Base-by-base conservation (phyloP, 495 filamentous ascomycete genomes). In the Daldinia grandis region DNA sequence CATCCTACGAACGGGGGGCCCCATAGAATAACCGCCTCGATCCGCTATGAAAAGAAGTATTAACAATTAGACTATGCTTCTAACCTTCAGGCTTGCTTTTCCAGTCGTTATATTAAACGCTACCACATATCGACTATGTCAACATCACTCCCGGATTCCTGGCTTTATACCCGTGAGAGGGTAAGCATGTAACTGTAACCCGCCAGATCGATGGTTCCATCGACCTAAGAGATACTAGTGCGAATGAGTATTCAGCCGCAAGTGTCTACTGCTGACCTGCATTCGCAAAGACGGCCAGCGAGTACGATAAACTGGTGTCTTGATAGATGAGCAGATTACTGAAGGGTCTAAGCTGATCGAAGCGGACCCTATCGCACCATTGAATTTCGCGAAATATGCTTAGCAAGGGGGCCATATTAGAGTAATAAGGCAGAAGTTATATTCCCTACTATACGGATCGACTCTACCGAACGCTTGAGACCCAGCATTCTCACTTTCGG, bases 151-250 rank as follows among this genome's bases (percentile, higher is more conserved):
- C 64, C 60, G 30, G 50, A 64, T 68, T 65, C 61, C 64, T 72
- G 60, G 64, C 69, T 68, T 68, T 58, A 51, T 55, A 27, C 21
- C 60, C 55, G 49, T 68, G 58, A 5, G 59, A 58, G 55, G 58
- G 49, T 51, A 47, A 38, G 38, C 33, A 60, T 58, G 49, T 38
- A 58, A 68, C 31, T 65, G 69, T 58, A 68, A 72, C 69, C 64
- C 69, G 59, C 56, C 50, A 60, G 69, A 68, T 68, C 69, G 64
- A 68, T 62, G 60, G 64, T 68, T 54, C 33, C 57, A 65, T 68
- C 51, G 17, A 59, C 50, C 28, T 62, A 58, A 28, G 49, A 59
- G 50, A 49, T 64, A 61, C 27, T 28, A 55, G 27, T 37, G 69
- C 49, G 64, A 51, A 47, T 44, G 56, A 42, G 56, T 65, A 56